Base-by-base conservation (phyloP, 1,284 basidiomycete species). In the Bondarzewia mesenterica region DNA sequence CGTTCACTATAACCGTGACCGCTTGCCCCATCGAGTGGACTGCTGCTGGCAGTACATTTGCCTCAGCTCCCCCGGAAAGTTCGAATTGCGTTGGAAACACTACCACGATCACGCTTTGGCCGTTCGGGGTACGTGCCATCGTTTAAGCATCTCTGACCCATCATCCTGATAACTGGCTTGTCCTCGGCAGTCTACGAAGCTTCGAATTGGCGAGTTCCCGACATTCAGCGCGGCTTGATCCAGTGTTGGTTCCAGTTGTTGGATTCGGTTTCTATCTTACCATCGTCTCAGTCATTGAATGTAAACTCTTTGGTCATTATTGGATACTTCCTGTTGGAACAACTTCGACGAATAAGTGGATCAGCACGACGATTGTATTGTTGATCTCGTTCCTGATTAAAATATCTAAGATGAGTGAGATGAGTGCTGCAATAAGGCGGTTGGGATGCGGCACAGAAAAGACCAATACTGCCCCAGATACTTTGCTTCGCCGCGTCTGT, bases 161-260 rank as follows among this genome's bases (percentile, higher is more conserved):
- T 50, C 20, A 42, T 50, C 26, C 40, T 44, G 15, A 14, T 12
- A 21, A 23, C 18, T 45, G 15, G 21, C 21, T 7, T 20, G 38
- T 40, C 37, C 12, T 23, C 29, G 7, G 7, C 32, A 77, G 75
- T 64, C 75, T 1, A 77, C 76, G 2, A 78, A 78, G 54, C 60
- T 79, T 42, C 67, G 76, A 12, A 78, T 78, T 39, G 69, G 71
- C 35, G 75, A 77, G 60, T 78, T 79, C 67, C 75, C 76, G 3
- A 58, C 56, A 7, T 59, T 60, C 52, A 37, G 12, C 16, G 7
- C 44, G 8, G 26, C 44, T 36, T 32, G 29, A 32, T 32, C 29
- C n/a, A n/a, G n/a, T n/a, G n/a, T n/a, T n/a, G n/a, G n/a, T n/a
- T n/a, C n/a, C n/a, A n/a, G n/a, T n/a, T n/a, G n/a, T n/a, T n/a